Evolutionary conservation across 1,284 basidiomycete species (phyloP), one percentile per base, ranked within the genome.

Genomic region (Salmacisia buchloeana): DNA sequence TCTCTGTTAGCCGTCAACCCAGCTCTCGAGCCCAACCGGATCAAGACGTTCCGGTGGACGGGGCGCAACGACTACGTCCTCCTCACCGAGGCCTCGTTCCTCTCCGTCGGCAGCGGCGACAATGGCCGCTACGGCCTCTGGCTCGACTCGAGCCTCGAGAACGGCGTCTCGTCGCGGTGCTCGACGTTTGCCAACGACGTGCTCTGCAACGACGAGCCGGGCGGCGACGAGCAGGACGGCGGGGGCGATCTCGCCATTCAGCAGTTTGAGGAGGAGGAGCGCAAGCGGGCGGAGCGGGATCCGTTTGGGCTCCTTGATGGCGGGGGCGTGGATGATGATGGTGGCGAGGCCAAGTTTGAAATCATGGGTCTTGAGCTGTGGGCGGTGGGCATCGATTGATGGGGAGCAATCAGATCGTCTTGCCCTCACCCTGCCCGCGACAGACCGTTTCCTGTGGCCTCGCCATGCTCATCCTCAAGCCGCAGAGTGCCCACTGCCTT

Each of bases 31-130:
- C 49, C 49, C 31, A 56, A 64, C 38, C 39, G 43, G 33, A 79
- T 83, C 13, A 76, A 91, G 45, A 81, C 90, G 29, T 97, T 86
- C 83, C 86, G 85, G 46, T 94, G 92, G 88, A 94, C 94, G 1
- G 92, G 92, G 0, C 85, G 83, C 77, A 97, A 97, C 77, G 88
- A 89, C 65, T 97, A 97, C 75, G 88, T 96, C 62, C 87, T 91
- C 23, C 83, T 96, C 84, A 85, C 43, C 90, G 87, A 72, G 83
- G 94, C 67, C 83, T 49, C 52, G 21, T 66, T 65, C 54, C 56
- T 73, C 13, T 66, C 67, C 23, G 64, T 79, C 6, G 77, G 77
- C 5, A 73, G 76, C n/a, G 76, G 75, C 3, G 69, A 75, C 27
- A 41, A 36, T 38, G 75, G 76, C 0, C 67, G 67, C 36, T 78